A percentile compares a stretch with the other conserved stretches of the same genome.
phyloP scores from a whole-genome alignment of 768 basidiomycete species.

The Rhizopogon salebrosus region DNA sequence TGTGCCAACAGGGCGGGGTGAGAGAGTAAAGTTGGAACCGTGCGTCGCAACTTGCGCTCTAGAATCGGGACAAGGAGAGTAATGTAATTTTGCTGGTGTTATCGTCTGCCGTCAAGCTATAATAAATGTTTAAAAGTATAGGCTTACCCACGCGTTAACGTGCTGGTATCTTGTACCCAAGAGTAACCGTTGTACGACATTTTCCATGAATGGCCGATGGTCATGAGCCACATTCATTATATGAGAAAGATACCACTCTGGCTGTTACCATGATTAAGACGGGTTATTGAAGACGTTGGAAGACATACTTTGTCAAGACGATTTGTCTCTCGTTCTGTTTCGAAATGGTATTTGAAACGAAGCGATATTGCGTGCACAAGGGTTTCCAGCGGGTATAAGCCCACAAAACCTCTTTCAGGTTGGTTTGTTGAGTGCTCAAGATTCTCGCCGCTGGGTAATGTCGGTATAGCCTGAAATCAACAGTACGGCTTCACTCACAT shows the following conservation, averaged over 20 bases:
- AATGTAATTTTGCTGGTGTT: constrained; percentile 74
- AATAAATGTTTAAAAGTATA: background rate
- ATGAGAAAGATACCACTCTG: constrained; percentile 97
- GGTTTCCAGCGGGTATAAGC: constrained; percentile 80
- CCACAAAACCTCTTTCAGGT: constrained; percentile 28
- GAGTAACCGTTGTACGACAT: constrained; percentile 66
- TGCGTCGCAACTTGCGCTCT: constrained; percentile 66
- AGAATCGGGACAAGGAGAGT: constrained; percentile 73
- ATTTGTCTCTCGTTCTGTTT: constrained; percentile 82
- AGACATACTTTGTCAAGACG: constrained; percentile 77
- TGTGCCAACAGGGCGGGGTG: constrained; percentile 88
- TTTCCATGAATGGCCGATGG: constrained; percentile 76
- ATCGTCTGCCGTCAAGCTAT: background rate
- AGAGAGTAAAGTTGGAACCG: constrained; percentile 66
- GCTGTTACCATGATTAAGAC: constrained; percentile 40
- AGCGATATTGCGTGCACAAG: constrained; percentile 78
- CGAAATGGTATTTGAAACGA: constrained; percentile 95
- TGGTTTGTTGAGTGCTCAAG: constrained; percentile 16
- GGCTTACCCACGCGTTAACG: constrained; percentile 72
- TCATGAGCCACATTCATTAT: constrained; percentile 84
- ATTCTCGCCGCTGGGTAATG: constrained; percentile 43
- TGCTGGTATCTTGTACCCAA: constrained; percentile 53
- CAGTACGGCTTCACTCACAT: constrained; percentile 47
- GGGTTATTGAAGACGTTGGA: background rate
- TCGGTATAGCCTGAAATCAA: background rate